Conservation (phyloP, 2,329 filamentous ascomycete genomes). For the Harringtonia aguacate region DNA sequence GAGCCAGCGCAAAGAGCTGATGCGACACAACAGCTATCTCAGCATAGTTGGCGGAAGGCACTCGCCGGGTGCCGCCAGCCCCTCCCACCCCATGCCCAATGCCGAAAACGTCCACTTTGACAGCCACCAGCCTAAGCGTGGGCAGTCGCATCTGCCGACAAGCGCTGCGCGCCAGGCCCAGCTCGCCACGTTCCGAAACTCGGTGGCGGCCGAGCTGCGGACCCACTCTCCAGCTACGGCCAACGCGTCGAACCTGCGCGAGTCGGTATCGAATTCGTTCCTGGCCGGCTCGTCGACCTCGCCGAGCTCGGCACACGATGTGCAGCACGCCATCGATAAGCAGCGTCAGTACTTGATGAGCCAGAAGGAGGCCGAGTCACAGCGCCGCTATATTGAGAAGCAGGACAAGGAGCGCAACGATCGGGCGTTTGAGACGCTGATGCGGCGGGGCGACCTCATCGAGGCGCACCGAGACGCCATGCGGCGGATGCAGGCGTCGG, state of each 20-base stretch:
- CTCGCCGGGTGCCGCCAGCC: too few species aligned
- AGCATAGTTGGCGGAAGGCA: slow-evolving; percentile 15
- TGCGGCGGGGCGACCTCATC: slow-evolving; percentile 65
- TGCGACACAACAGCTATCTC: slow-evolving; percentile 40
- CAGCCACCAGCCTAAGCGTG: slow-evolving; percentile 43
- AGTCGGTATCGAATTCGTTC: slow-evolving; percentile 20
- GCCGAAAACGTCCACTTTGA: slow-evolving; percentile 32
- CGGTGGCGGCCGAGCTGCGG: slow-evolving; percentile 51
- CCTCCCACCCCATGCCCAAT: neutral
- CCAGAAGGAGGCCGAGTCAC: slow-evolving; percentile 52
- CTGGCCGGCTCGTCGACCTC: slow-evolving; percentile 5
- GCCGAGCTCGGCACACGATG: slow-evolving; percentile 18
- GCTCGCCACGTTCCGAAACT: slow-evolving; percentile 57
- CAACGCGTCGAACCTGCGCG: neutral
- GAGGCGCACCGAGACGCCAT: slow-evolving; percentile 71
- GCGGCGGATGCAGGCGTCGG: slow-evolving; percentile 58
- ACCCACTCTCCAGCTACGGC: slow-evolving; percentile 11
- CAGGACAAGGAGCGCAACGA: slow-evolving; percentile 48
- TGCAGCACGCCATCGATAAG: slow-evolving; percentile 39
- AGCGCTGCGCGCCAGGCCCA: slow-evolving; percentile 41
- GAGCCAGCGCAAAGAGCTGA: slow-evolving; percentile 51
- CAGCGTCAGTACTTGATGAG: slow-evolving; percentile 46
- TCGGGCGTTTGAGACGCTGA: slow-evolving; percentile 58
- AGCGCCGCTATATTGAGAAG: slow-evolving; percentile 46
- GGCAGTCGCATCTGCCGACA: slow-evolving; percentile 26